Base-by-base conservation (phyloP, 140 eudicot species). In the Ambrosia hybrid region DNA sequence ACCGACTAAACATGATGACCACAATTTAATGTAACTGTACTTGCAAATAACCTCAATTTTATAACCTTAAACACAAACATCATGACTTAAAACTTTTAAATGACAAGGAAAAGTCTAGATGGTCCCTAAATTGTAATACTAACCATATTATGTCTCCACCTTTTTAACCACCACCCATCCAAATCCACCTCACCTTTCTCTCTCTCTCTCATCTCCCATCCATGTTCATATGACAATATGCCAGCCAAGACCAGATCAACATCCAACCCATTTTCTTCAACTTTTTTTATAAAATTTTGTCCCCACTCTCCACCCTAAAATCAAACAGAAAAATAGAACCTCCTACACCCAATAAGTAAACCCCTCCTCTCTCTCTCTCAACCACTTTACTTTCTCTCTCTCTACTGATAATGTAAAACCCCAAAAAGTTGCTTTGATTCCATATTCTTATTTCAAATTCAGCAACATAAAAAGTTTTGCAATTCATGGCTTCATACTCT, bases 331-430 rank as follows among this genome's bases (percentile, higher is more conserved):
- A 66, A 30, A 75, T 65, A 15, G 48, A 56, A 43, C 57, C 79
- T 73, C 51, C 69, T 68, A 56, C 63, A 14, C 71, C 45, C 45
- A 21, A 43, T 21, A 9, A 15, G 10, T 26, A 64, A 33, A 74
- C 57, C 51, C 34, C 17, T 21, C 34, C 17, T 21, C 26, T 21
- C 26, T 67, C 72, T 59, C 68, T 36, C 81, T 57, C 80, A 33
- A 68, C 46, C 53, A 26, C 43, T 70, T 51, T 33, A 7, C 57
- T 73, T 12, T 66, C 49, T 76, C 76, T 76, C 69, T 74, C 82
- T 51, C 63, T 51, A 26, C 36, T 77, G 89, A 88, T 86, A 77
- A 89, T 91, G 96, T 91, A 91, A 91, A 72, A 74, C 78, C 13
- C 79, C 49, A 75, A 67, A 81, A 78, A 65, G 70, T 73, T 66